Evolutionary conservation across 2,329 filamentous ascomycete genomes (phyloP).

Genomic region (Allantophomopsis lycopodina): DNA sequence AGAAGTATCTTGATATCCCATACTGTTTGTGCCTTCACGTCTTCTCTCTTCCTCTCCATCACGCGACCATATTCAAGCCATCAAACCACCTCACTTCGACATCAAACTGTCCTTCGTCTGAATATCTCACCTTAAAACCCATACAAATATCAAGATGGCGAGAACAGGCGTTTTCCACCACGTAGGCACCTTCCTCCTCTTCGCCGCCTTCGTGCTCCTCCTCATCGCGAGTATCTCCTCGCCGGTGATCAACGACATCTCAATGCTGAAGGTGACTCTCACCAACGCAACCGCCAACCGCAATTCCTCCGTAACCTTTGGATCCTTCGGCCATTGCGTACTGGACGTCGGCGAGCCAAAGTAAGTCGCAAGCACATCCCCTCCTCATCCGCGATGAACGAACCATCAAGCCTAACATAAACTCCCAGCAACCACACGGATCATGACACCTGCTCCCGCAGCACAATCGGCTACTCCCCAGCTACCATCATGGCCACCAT

Average conservation of each 20-base stretch:
- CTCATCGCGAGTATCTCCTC: conserved; percentile 43
- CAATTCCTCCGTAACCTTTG: conserved; percentile 31
- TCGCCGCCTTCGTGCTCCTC: conserved; percentile 39
- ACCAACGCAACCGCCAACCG: conserved; percentile 19
- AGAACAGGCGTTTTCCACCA: conserved; percentile 30
- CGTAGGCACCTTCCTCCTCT: conserved; percentile 41
- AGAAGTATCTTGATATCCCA: too few species aligned
- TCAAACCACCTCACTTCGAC: background rate
- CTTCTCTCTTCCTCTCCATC: background rate
- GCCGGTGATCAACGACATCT: conserved; percentile 40
- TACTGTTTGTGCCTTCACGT: too few species aligned
- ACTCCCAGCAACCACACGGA: conserved; percentile 8
- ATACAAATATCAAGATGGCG: background rate
- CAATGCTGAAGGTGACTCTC: conserved; percentile 36
- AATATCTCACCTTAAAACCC: background rate
- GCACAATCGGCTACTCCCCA: conserved; percentile 41
- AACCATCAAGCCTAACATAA: background rate
- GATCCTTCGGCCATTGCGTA: conserved; percentile 46
- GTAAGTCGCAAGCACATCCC: conserved; percentile 12
- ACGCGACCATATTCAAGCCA: background rate
- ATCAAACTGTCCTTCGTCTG: background rate
- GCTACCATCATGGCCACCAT: conserved; percentile 24
- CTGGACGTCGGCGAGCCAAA: conserved; percentile 13
- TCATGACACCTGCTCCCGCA: conserved; percentile 32
- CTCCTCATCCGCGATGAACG: background rate